Evolutionary conservation across 352 stramenopile species (phyloP).

Genomic region (Phytopythium mirpurense): DNA sequence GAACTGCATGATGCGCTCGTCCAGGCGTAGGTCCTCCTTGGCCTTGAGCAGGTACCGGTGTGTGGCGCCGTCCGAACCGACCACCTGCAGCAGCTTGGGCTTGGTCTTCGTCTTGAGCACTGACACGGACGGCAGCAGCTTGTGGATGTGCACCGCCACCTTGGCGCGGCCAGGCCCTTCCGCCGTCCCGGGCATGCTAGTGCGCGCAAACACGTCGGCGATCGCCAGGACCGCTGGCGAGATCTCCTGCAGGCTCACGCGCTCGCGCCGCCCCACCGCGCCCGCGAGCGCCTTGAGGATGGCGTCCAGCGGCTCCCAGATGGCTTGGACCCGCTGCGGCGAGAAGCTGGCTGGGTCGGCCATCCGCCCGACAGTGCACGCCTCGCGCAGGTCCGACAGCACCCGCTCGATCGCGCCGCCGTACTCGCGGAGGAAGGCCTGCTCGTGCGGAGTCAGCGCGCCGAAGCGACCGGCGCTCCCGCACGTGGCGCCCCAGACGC

Average conservation of each 20-base stretch:
- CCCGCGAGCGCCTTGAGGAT: conserved; percentile 57
- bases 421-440: conserved; percentile 65
- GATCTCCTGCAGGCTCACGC: conserved; percentile 62
- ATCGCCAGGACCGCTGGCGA: conserved; percentile 54
- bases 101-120: conserved; percentile 83
- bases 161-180: background rate
- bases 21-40: conserved; percentile 83
- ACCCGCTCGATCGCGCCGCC: conserved; percentile 42
- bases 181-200: conserved; percentile 51
- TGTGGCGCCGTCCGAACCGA: conserved; percentile 61
- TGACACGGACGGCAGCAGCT: conserved; percentile 20
- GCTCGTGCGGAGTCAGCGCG: conserved; percentile 61
- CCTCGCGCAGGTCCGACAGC: conserved; percentile 10
- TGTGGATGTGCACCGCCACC: conserved; percentile 18
- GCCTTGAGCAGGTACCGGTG: conserved; percentile 87
- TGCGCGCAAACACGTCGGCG: conserved; percentile 26
- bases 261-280: conserved; percentile 35
- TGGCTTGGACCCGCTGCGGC: conserved; percentile 13
- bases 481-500: conserved; percentile 61
- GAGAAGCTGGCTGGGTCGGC: background rate
- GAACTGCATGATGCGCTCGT: conserved; percentile 91
- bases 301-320: conserved; percentile 74
- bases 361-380: background rate
- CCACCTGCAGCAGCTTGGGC: conserved; percentile 78
- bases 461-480: conserved; percentile 18